Evolutionary conservation across 2,329 filamentous ascomycete genomes (phyloP).

Genomic region (Rachicladosporium sp.): DNA sequence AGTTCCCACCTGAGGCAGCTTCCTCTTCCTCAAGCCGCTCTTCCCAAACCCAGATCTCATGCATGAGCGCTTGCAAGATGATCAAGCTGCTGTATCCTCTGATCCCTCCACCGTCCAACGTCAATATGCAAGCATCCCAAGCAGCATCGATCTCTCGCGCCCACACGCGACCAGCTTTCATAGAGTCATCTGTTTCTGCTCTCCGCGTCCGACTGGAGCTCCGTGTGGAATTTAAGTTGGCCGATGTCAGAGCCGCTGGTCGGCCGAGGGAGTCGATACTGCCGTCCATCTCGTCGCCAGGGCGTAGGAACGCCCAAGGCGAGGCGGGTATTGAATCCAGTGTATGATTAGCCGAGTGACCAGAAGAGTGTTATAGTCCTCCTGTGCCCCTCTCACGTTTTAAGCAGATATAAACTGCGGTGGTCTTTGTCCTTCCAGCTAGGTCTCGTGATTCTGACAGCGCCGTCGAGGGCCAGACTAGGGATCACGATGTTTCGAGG

Average conservation of each 20-base stretch:
- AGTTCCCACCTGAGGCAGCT: conserved; percentile 2
- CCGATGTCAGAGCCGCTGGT: conserved; percentile 4
- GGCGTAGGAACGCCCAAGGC: conserved; percentile 21
- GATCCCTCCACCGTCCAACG: conserved; percentile 39
- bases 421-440: too few species aligned
- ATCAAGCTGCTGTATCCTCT: conserved; percentile 39
- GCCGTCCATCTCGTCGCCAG: conserved; percentile 7
- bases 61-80: conserved; percentile 38
- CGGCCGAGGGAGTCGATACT: conserved; percentile 4
- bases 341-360: background rate
- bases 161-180: conserved; percentile 32
- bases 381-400: too few species aligned
- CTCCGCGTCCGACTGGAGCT: conserved; percentile 14
- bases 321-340: conserved; percentile 23
- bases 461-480: too few species aligned
- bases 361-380: too few species aligned
- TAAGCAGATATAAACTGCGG: too few species aligned
- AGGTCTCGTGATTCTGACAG: too few species aligned
- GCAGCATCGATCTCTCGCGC: conserved; percentile 30
- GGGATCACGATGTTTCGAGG: too few species aligned
- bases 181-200: conserved; percentile 23
- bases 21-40: conserved; percentile 30
- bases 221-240: conserved; percentile 5
- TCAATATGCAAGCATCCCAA: conserved; percentile 37
- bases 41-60: conserved; percentile 35